Conservation (phyloP, 805 yeast species). For the Ogataea sp. region DNA sequence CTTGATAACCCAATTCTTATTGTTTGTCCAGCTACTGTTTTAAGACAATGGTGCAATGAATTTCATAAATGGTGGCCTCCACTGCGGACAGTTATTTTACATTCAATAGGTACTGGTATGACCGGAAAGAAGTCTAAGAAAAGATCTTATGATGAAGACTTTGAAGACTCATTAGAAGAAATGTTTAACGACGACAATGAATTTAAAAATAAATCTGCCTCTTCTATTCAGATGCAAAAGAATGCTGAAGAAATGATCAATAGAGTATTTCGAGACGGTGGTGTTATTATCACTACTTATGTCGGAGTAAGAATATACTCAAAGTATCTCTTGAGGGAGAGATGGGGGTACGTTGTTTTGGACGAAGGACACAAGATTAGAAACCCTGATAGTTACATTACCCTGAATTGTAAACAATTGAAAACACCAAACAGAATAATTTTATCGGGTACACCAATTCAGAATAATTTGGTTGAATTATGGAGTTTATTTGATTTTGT, state of each 20-base stretch:
- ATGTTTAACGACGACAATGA: conserved; percentile 32
- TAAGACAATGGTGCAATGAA: conserved; percentile 96
- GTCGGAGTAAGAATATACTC: conserved; percentile 39
- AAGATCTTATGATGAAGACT: conserved; percentile 31
- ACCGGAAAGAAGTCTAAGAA: conserved; percentile 18
- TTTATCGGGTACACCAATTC: conserved; percentile 94
- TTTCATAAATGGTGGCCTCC: conserved; percentile 99
- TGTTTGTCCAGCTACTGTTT: conserved; percentile 95
- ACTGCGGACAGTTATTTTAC: conserved; percentile 73
- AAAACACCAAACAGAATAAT: conserved; percentile 82
- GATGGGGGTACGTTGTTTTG: conserved; percentile 86
- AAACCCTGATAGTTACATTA: conserved; percentile 86
- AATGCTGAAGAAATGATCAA: conserved; percentile 38
- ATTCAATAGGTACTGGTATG: conserved; percentile 91
- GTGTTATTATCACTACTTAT: conserved; percentile 84
- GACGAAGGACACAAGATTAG: conserved; percentile 98
- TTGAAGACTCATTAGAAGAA: conserved; percentile 41
- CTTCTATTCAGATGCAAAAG: conserved; percentile 20
- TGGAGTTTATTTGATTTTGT: conserved; percentile 96
- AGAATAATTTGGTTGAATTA: conserved; percentile 81
- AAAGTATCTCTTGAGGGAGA: conserved; percentile 57
- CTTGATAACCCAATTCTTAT: conserved; percentile 72
- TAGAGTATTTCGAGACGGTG: conserved; percentile 60
- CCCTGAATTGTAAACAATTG: conserved; percentile 76
- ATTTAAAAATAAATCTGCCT: conserved; percentile 17